Conservation (phyloP, 495 filamentous ascomycete species). For the Trichoderma virens region DNA sequence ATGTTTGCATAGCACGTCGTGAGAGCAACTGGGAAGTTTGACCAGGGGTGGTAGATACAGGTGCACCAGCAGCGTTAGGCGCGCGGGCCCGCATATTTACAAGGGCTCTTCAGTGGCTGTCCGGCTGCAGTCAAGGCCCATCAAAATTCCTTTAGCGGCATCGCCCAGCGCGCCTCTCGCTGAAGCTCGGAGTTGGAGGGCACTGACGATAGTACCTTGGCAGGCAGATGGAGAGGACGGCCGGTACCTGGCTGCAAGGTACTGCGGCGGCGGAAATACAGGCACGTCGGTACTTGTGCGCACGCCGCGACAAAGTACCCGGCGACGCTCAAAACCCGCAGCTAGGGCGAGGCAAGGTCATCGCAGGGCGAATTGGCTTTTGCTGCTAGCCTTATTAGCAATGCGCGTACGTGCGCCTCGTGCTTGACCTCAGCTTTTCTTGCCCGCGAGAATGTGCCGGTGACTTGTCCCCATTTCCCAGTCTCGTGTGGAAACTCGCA, state of each 20-base stretch:
- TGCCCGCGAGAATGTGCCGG: not conserved
- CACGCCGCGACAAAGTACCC: no score
- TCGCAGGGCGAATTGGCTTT: slow-evolving; percentile 5
- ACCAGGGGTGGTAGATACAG: not conserved
- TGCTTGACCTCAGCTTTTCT: slow-evolving; percentile 8
- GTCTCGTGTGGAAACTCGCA: not conserved
- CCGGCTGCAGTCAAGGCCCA: no score
- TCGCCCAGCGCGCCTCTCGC: no score
- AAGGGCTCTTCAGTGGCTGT: no score
- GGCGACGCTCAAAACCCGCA: not conserved
- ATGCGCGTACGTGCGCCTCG: slow-evolving; percentile 2
- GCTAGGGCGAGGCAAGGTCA: not conserved
- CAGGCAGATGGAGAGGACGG: no score
- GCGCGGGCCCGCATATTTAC: no score
- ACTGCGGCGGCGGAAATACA: not conserved
- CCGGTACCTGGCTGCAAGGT: not conserved
- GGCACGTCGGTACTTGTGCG: no score
- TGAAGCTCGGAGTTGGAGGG: no score
- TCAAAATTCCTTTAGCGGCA: no score
- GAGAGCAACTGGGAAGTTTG: slow-evolving; percentile 2
- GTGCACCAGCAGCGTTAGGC: no score
- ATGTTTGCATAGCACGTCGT: not conserved
- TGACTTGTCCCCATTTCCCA: not conserved
- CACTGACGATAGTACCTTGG: no score
- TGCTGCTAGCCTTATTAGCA: slow-evolving; percentile 4